Base-by-base conservation (phyloP, 192 early-diverging fungal species). In the Martensiomyces pterosporus region DNA sequence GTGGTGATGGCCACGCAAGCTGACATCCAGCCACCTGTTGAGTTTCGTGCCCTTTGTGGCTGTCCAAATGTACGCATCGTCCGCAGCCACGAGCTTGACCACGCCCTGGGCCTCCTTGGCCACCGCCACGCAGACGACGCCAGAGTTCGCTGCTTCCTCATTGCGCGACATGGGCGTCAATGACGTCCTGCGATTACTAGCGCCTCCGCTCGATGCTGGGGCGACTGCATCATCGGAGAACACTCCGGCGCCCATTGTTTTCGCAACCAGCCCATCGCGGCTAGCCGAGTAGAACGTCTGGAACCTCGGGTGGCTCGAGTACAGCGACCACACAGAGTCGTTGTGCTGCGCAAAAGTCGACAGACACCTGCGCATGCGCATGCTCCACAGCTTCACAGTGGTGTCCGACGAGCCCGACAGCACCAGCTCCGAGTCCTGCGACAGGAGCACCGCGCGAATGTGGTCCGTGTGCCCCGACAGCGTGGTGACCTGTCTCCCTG, bases 371-470 rank as follows among this genome's bases (percentile, higher is more conserved):
- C 90, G 83, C 22, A 88, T 83, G 25, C 80, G 82, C 32, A 95
- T 77, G 25, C 89, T 91, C 96, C 94, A 99, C n/a, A 97, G 77
- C 65, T 99, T 99, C 43, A 97, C 90, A 0, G 96, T 93, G 2
- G 90, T 80, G 67, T 99, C 96, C 2, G 89, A 90, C 0, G 96
- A 99, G 10, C 87, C 92, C 0, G 91, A 93, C 15, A 98, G 71
- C 6, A 95, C 80, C 38, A 83, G 79, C 70, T 88, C 79, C 24
- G 93, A 93, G 66, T 93, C 92, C 23, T 90, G 82, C 24, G 85
- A 88, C 18, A 99, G 69, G 24, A 97, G 62, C 16, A 97, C 57
- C 17, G 87, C 82, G 34, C 96, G 87, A 19, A 99, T 89, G 54
- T 92, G 91, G 60, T 99, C 96, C n/a, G 90, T 92, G 49, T 99